Conservation (phyloP, 805 yeast species). For the Wickerhamomyces bisporus region DNA sequence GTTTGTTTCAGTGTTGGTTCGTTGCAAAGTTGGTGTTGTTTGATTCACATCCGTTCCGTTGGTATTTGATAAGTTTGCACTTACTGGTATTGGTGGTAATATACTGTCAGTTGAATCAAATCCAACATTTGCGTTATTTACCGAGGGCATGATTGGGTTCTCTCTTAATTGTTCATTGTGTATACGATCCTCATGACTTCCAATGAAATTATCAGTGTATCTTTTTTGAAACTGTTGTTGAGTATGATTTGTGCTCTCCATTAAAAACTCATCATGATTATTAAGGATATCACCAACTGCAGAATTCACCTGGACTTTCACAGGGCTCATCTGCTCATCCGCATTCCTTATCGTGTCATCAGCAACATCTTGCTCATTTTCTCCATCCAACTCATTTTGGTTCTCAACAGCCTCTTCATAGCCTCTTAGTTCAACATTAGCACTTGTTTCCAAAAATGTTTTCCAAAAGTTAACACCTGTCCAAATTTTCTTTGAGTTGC, state of each 20-base stretch:
- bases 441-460: slow-evolving; percentile 69
- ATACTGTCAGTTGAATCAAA: slow-evolving; percentile 26
- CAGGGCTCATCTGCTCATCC: slow-evolving; percentile 25
- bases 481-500: slow-evolving; percentile 57
- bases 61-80: slow-evolving; percentile 19
- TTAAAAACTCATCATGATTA: slow-evolving; percentile 11
- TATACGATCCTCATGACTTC: background rate
- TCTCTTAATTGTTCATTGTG: slow-evolving; percentile 2
- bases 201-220: slow-evolving; percentile 8
- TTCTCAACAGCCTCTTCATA: slow-evolving; percentile 36
- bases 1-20: slow-evolving; percentile 9
- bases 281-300: slow-evolving; percentile 4
- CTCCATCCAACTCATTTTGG: slow-evolving; percentile 2
- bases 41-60: slow-evolving; percentile 23
- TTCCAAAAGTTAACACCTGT: slow-evolving; percentile 70
- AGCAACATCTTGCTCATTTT: background rate
- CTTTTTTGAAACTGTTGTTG: slow-evolving; percentile 14
- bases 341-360: slow-evolving; percentile 12
- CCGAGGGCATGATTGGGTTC: slow-evolving; percentile 25
- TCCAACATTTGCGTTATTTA: slow-evolving; percentile 11
- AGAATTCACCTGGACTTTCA: slow-evolving; percentile 14
- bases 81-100: slow-evolving; percentile 21
- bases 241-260: slow-evolving; percentile 21
- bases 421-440: slow-evolving; percentile 55
- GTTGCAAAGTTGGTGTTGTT: slow-evolving; percentile 21